A percentile compares a stretch with the other conserved stretches of the same genome.
Conservation (phyloP, 1,284 basidiomycete genomes). For the Cutaneotrichosporon cutaneum region DNA sequence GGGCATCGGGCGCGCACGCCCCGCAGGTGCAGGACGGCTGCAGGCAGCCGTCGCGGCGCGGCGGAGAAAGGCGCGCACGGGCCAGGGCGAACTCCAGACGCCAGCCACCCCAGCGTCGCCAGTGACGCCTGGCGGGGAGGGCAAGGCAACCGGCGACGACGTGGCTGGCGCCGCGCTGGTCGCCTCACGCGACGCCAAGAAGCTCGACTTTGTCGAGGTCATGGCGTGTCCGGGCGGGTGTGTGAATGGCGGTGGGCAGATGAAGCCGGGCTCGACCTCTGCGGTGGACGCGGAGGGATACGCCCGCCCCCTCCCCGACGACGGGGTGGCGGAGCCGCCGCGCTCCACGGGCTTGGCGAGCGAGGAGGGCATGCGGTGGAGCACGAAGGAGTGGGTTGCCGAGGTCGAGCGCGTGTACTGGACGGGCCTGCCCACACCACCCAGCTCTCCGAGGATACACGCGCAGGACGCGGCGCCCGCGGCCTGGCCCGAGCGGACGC, state of each 20-base stretch:
- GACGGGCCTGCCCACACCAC: slow-evolving; percentile 59
- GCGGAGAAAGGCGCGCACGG: slow-evolving; percentile 49
- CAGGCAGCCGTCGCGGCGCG: slow-evolving; percentile 51
- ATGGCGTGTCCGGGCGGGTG: slow-evolving; percentile 99
- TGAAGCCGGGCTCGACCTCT: slow-evolving; percentile 59
- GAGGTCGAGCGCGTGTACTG: slow-evolving; percentile 77
- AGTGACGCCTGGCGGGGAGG: slow-evolving; percentile 26
- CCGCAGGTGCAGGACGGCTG: slow-evolving; percentile 44
- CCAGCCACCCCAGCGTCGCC: slow-evolving; percentile 28
- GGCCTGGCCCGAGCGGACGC: slow-evolving; percentile 12
- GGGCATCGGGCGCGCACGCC: slow-evolving; percentile 63
- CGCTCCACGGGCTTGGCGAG: slow-evolving; percentile 36
- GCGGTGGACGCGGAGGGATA: slow-evolving; percentile 63
- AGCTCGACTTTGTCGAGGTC: slow-evolving; percentile 95
- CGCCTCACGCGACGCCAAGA: slow-evolving; percentile 55
- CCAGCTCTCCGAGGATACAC: slow-evolving; percentile 53
- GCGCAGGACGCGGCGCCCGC: slow-evolving; percentile 1
- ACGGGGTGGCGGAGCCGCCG: slow-evolving; percentile 36
- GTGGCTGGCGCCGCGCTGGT: slow-evolving; percentile 21
- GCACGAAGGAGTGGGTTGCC: slow-evolving; percentile 68
- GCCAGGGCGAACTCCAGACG: slow-evolving; percentile 31
- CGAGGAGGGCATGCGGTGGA: slow-evolving; percentile 54
- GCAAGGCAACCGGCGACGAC: slow-evolving; percentile 27
- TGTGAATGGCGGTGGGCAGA: slow-evolving; percentile 95
- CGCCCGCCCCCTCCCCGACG: slow-evolving; percentile 59